phyloP scores from a whole-genome alignment of 192 early-diverging fungal genomes.

The Backusella tuberculispora region DNA sequence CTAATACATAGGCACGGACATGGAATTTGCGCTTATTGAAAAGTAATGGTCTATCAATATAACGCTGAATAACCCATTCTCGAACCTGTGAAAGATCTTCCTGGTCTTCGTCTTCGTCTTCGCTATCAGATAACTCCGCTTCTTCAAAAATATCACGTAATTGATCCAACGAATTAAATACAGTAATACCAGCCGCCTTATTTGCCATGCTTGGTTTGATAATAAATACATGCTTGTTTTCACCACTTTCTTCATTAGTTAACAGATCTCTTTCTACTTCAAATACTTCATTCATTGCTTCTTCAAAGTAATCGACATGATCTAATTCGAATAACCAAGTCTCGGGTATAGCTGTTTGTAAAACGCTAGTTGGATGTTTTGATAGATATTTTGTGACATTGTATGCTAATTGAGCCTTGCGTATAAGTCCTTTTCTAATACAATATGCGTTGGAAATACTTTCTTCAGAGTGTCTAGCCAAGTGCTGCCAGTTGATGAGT shows the following conservation, averaged over 20 bases:
- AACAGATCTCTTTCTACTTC: slow-evolving; percentile 61
- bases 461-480: slow-evolving; percentile 35
- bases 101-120: slow-evolving; percentile 47
- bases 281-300: slow-evolving; percentile 69
- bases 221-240: slow-evolving; percentile 53
- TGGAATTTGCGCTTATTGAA: slow-evolving; percentile 66
- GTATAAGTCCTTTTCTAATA: slow-evolving; percentile 69
- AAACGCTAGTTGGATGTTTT: slow-evolving; percentile 58
- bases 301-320: slow-evolving; percentile 67
- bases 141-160: slow-evolving; percentile 49
- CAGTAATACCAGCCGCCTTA: slow-evolving; percentile 63
- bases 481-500: slow-evolving; percentile 58
- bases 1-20: slow-evolving; percentile 64
- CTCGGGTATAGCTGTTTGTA: slow-evolving; percentile 57
- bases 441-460: slow-evolving; percentile 60
- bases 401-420: slow-evolving; percentile 68
- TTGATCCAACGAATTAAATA: slow-evolving; percentile 60
- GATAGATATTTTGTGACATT: slow-evolving; percentile 60
- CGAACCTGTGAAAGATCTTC: slow-evolving; percentile 59
- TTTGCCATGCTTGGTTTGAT: slow-evolving; percentile 68
- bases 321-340: slow-evolving; percentile 69
- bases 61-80: slow-evolving; percentile 72
- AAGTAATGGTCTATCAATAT: slow-evolving; percentile 61
- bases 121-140: slow-evolving; percentile 43
- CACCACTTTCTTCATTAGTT: slow-evolving; percentile 46